A percentile compares a stretch with the other conserved stretches of the same genome.
phyloP scores from a whole-genome alignment of 441 rosid genomes.

The Rhodomyrtus psidioides region DNA sequence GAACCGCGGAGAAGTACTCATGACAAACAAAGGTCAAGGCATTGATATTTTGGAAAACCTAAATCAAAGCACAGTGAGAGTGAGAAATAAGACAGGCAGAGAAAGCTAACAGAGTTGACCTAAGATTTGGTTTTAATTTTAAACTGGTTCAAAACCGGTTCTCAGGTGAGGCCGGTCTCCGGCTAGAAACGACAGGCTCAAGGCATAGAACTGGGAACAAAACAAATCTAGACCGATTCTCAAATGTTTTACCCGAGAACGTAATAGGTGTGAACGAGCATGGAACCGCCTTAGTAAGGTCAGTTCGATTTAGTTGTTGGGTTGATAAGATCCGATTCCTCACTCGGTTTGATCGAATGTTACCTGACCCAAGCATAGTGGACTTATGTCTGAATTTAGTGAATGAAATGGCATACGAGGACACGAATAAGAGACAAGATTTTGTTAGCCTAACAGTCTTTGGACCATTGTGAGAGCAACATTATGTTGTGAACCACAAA shows the following conservation, averaged over 20 bases:
- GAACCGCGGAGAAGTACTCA: background rate
- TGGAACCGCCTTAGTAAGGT: background rate
- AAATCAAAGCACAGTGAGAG: background rate
- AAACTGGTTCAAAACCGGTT: background rate
- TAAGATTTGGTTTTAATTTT: background rate
- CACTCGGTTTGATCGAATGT: background rate
- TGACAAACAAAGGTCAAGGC: background rate
- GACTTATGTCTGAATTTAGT: background rate
- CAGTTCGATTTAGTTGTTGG: background rate
- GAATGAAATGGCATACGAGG: background rate
- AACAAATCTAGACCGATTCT: background rate
- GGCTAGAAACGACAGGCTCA: background rate
- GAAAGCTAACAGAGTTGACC: background rate
- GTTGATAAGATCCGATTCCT: background rate
- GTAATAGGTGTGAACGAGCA: background rate
- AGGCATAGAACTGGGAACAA: background rate
- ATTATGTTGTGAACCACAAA: no score
- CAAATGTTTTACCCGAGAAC: background rate
- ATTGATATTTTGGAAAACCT: background rate
- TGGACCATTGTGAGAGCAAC: no score
- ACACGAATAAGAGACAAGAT: background rate
- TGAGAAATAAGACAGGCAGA: background rate
- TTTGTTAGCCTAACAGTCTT: no score
- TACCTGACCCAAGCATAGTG: background rate
- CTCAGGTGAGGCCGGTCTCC: background rate